Conservation (phyloP, 2,329 filamentous ascomycete species). For the Chrysoporthe puriensis region DNA sequence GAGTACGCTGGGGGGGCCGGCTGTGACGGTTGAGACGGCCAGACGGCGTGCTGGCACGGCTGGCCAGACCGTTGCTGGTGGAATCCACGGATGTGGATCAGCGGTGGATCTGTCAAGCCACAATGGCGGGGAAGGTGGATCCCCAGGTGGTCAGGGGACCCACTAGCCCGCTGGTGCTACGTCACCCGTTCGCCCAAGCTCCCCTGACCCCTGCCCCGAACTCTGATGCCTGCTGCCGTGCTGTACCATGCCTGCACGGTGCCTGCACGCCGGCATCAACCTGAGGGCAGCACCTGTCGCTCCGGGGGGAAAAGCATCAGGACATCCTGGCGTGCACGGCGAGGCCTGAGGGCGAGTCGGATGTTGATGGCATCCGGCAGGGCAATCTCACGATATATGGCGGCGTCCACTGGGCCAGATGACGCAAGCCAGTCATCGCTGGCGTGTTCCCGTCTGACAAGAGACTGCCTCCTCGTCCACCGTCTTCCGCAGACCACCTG, state of each 20-base stretch:
- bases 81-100: too few relatives aligned
- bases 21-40: too few relatives aligned
- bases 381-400: neutral
- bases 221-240: slow-evolving; percentile 1
- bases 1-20: too few relatives aligned
- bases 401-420: neutral
- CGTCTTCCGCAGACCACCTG: neutral
- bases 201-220: neutral
- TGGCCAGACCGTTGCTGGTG: neutral
- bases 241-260: neutral
- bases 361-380: neutral
- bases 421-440: slow-evolving; percentile 18
- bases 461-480: neutral
- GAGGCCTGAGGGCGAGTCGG: neutral
- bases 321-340: neutral
- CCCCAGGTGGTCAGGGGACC: neutral
- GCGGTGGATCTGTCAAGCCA: slow-evolving; percentile 12
- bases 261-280: neutral
- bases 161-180: neutral
- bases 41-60: neutral
- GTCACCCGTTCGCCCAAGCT: slow-evolving; percentile 10
- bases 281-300: neutral
- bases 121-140: slow-evolving; percentile 15
- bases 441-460: slow-evolving; percentile 6
- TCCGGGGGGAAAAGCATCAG: neutral